These are phyloP conservation scores for Candida glaebosa DNA, from an alignment of 805 yeast genomes.

Conservation along the genomic window DNA sequence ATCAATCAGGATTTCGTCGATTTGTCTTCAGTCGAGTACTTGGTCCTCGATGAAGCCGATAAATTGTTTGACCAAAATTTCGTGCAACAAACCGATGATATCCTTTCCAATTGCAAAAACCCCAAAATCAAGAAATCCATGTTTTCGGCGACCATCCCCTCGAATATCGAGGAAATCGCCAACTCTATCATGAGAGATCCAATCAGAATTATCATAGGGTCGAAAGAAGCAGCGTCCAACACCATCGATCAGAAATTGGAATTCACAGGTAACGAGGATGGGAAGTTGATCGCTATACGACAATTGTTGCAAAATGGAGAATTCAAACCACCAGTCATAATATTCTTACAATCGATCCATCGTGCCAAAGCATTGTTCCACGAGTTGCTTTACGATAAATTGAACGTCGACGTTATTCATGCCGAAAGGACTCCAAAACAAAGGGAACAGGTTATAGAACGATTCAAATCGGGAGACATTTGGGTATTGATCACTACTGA, in stretches of 20 bases:
- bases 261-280: slow-evolving; percentile 91
- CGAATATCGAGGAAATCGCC: slow-evolving; percentile 88
- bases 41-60: slow-evolving; percentile 95
- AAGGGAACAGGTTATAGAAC: slow-evolving; percentile 77
- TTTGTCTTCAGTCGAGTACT: slow-evolving; percentile 62
- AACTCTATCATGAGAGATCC: slow-evolving; percentile 81
- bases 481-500: slow-evolving; percentile 98
- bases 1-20: slow-evolving; percentile 59
- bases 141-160: slow-evolving; percentile 94
- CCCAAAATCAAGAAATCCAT: slow-evolving; percentile 63
- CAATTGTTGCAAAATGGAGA: slow-evolving; percentile 83
- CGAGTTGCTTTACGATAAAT: slow-evolving; percentile 84
- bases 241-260: slow-evolving; percentile 79
- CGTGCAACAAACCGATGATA: slow-evolving; percentile 85
- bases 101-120: slow-evolving; percentile 57
- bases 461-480: slow-evolving; percentile 83
- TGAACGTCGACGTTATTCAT: slow-evolving; percentile 93
- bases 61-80: slow-evolving; percentile 83
- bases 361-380: slow-evolving; percentile 95
- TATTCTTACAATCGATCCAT: slow-evolving; percentile 85
- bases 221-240: slow-evolving; percentile 86
- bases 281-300: slow-evolving; percentile 88
- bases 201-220: slow-evolving; percentile 84
- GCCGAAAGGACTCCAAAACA: slow-evolving; percentile 90
- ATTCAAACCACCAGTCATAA: slow-evolving; percentile 87